Base-by-base conservation (phyloP, 2,329 filamentous ascomycete genomes). In the Ascochyta pisi region DNA sequence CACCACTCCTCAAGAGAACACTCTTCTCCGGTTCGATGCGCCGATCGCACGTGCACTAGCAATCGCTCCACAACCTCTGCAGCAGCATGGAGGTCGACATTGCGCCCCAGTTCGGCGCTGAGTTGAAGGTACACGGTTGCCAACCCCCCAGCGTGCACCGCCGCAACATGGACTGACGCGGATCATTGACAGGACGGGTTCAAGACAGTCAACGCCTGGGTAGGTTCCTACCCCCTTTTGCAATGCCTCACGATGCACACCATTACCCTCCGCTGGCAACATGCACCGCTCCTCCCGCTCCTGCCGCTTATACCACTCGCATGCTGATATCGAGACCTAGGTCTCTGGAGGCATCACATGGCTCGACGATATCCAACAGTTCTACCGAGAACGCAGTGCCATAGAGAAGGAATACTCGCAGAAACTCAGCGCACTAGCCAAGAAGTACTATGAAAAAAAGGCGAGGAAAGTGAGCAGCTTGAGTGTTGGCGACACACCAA, bases 401-500 rank as follows among this genome's bases (percentile, higher is more conserved):
- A 96, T 99, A 75, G 95, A 99, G 79, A 97, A 96, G 79, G 96
- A 99, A 76, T 98, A 99, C 76, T 90, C 91, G 68, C 84, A 89
- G 62, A 98, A 94, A 78, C 86, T 99, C 62, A 90, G 86, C 66
- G 87, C 87, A 2, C 82, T 99, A 46, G 95, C 94, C 51, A 96
- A 95, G 81, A 97, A 95, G 76, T 98, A 97, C 81, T 95, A 92
- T 73, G 96, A 99, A 71, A 96, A 96, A 82, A 99, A 98, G 82
- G 87, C 91, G 42, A 92, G 89, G 78, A 97, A 95, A 80, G 89
- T 89, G 39, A 89, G 92, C 65, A 89, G 84, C 68, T 77, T 99
- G 67, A 97, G 93, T 73, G 95, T 98, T 49, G 95, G 95, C 69
- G 95, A 99, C 70, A 95, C 88, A 23, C 95, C 95, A 34, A 86